Evolutionary conservation across 495 filamentous ascomycete genomes (phyloP), one percentile per base, ranked within the genome.

Genomic region (Podospora anserina): DNA sequence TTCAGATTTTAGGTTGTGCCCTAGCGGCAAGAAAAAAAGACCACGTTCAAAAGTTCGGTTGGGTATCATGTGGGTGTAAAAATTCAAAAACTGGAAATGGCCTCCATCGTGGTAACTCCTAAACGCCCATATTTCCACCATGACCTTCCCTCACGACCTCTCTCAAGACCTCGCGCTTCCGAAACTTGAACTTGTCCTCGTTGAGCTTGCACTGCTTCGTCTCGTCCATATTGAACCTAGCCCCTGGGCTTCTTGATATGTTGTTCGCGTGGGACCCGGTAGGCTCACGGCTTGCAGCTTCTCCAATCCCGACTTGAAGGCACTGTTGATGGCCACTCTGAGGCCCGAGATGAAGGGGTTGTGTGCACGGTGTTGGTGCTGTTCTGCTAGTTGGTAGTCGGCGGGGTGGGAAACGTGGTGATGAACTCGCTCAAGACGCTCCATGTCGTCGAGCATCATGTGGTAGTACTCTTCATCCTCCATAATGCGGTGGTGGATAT

Each of bases 391-490:
- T 13, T 18, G 44, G 19, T 20, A 23, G 19, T 19, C n/a, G 57
- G 13, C 3, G 3, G 61, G 61, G 15, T 32, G 20, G 61, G n/a
- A 27, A n/a, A 58, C 32, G 32, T 75, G 74, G 27, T 75, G 74
- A 39, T 75, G 72, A 15, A 72, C 64, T 0, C 74, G 65, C 28
- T 72, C 55, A 5, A 74, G 68, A 3, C 68, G 63, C 27, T 75
- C 74, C 23, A 75, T 67, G 66, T 75, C 74, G 27, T 70, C 32
- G 18, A 70, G 53, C 74, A 75, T 75, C 63, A 71, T 69, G 63
- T 75, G 68, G 65, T 71, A 75, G 68, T 74, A 75, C 39, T 72
- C 71, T 69, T 75, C 69, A 68, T 75, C 74, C 58, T 75, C 74
- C 74, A 75, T 75, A 26, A 11, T 56, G 62, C 34, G 3, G 34